Evolutionary conservation across 2,329 filamentous ascomycete species (phyloP), one percentile per base, ranked within the genome.

Genomic region (Arthrocladium fulminans): DNA sequence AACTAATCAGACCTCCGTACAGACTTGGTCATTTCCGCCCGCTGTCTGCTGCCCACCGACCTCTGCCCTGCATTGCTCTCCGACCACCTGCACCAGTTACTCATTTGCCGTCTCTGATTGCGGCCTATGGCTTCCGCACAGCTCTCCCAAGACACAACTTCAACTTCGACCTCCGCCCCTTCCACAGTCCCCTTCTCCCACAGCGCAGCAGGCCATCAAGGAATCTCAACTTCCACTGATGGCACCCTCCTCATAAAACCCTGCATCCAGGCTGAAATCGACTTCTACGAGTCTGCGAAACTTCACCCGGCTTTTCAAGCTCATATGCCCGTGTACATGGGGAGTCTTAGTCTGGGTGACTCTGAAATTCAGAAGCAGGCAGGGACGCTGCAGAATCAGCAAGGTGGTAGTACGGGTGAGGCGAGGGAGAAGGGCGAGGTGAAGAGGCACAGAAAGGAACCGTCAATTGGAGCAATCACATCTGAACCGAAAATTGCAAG

Each of bases 161-260:
- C n/a, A n/a, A n/a, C n/a, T n/a, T 13, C 39, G 6, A 35, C 17
- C 20, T 24, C 19, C 35, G 15, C 29, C 7, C 44, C 25, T 15
- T 19, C 22, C n/a, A 39, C 34, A 19, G 29, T 69, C 19, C 65
- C 63, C n/a, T 72, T 70, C 52, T 65, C 69, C 46, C 68, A 71
- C 61, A 65, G 63, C 54, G 66, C 69, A 51, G 63, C 70, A 61
- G 64, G 73, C 68, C 65, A 75, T 69, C 89, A 94, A 57, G 92
- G 92, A 55, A 90, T 94, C 40, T 79, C 94, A 59, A 88, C 84
- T 63, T 88, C 94, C 61, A 74, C 77, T 48, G 81, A 86, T 46
- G 92, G 92, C 63, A 80, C 84, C 54, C 74, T 97, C 27, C 86
- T 98, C 64, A 87, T 96, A 63, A 98, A 98, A 68, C 92, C 92